A percentile compares a stretch with the other conserved stretches of the same genome.
These are phyloP conservation scores for Suillus plorans DNA, from an alignment of 768 basidiomycete species.

Conservation along the genomic window DNA sequence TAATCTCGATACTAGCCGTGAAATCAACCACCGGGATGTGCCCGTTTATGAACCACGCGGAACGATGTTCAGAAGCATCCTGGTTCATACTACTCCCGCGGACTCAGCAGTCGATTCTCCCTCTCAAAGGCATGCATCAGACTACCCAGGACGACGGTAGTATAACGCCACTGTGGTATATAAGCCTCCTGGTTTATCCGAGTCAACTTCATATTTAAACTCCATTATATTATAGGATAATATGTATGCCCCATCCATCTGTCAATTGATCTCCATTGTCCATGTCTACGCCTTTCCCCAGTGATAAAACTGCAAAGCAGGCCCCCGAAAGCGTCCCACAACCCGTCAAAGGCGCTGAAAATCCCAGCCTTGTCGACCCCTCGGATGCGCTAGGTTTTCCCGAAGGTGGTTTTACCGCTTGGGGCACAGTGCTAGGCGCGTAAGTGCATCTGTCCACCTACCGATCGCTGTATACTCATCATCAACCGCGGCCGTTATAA, in stretches of 20 bases:
- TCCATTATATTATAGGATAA: background rate
- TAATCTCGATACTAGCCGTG: background rate
- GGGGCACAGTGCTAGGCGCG: conserved; percentile 26
- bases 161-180: background rate
- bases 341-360: background rate
- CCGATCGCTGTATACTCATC: background rate
- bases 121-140: background rate
- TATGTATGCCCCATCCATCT: too few species aligned
- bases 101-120: background rate
- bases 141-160: background rate
- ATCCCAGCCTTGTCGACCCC: background rate
- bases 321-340: background rate
- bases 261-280: too few species aligned
- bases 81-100: background rate
- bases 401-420: conserved; percentile 27
- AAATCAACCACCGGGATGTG: background rate
- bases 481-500: background rate
- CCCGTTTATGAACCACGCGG: background rate
- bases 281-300: background rate
- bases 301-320: background rate
- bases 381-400: conserved; percentile 7
- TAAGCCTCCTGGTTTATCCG: background rate
- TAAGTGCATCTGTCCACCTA: conserved; percentile 6
- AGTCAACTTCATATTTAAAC: background rate
- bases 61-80: background rate